Conservation (phyloP, 768 basidiomycete genomes). For the Boletellus ananiceps region DNA sequence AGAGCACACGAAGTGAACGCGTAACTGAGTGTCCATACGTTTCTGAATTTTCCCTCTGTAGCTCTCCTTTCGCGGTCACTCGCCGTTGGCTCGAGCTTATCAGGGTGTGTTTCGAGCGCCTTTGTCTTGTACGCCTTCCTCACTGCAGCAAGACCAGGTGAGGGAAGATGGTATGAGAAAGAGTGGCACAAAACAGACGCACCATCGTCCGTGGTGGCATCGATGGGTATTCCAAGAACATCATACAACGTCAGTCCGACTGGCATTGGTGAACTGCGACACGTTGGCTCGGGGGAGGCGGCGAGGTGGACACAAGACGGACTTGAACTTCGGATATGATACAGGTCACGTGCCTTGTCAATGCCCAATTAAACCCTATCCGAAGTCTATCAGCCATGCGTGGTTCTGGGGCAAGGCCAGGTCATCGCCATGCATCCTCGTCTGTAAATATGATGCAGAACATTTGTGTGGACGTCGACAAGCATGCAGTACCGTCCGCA, state of each 20-base stretch:
- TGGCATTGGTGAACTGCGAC: constrained; percentile 19
- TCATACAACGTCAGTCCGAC: constrained; percentile 36
- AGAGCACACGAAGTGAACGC: constrained; percentile 9
- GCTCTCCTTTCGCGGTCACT: constrained; percentile 46
- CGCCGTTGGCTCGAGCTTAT: constrained; percentile 57
- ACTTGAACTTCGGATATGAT: neutral
- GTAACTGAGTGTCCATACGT: constrained; percentile 39
- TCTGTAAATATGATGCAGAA: no score
- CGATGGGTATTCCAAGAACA: constrained; percentile 41
- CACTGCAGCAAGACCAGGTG: constrained; percentile 30
- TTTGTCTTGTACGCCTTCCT: constrained; percentile 64
- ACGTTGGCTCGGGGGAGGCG: neutral
- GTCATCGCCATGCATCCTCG: no score
- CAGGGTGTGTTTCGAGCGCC: constrained; percentile 69
- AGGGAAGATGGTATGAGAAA: neutral
- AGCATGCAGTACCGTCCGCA: no score
- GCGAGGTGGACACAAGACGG: neutral
- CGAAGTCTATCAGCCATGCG: neutral
- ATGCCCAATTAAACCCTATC: neutral
- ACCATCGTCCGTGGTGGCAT: constrained; percentile 52
- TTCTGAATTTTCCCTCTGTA: constrained; percentile 57
- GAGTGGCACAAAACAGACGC: constrained; percentile 13
- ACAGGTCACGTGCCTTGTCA: constrained; percentile 4
- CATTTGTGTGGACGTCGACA: no score
- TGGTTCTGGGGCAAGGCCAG: neutral